phyloP scores from a whole-genome alignment of 202 grass and related monocot species.

The Cymbopogon flexuosus region DNA sequence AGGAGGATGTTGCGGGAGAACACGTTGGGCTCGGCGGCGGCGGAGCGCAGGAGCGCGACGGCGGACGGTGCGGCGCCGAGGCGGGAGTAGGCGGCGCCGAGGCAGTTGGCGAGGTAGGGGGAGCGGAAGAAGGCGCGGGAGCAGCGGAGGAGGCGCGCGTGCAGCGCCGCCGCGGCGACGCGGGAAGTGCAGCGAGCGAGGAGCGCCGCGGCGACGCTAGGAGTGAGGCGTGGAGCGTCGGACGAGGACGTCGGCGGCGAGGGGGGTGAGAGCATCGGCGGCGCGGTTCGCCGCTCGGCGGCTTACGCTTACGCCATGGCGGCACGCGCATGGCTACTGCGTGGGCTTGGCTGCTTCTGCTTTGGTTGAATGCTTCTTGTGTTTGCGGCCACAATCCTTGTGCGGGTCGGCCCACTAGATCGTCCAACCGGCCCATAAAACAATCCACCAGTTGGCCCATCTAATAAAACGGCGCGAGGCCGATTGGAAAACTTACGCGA shows the following conservation, averaged over 20 bases:
- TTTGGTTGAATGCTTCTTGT: neutral
- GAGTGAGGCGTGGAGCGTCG: neutral
- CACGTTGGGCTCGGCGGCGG: slow-evolving; percentile 32
- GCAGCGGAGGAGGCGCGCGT: slow-evolving; percentile 56
- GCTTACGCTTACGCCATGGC: neutral
- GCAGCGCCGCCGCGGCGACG: slow-evolving; percentile 38
- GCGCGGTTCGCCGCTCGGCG: neutral
- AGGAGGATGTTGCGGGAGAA: slow-evolving; percentile 75
- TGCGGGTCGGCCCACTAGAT: neutral
- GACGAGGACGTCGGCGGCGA: neutral
- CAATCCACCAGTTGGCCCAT: neutral
- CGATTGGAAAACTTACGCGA: too few relatives aligned
- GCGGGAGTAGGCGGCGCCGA: slow-evolving; percentile 59
- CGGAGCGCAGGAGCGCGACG: slow-evolving; percentile 31
- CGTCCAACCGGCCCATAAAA: neutral
- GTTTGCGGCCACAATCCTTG: too few relatives aligned
- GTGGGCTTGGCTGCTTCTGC: neutral
- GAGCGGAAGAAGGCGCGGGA: slow-evolving; percentile 41
- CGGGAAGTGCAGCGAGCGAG: slow-evolving; percentile 42
- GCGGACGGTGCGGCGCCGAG: slow-evolving; percentile 33
- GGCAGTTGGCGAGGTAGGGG: slow-evolving; percentile 53
- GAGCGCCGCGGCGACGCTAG: slow-evolving; percentile 30
- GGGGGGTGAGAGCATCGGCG: slow-evolving; percentile 18
- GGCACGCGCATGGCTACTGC: neutral
- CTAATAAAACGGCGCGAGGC: neutral